Conservation (phyloP, 345 rosid species). For the Camelina sativa region DNA sequence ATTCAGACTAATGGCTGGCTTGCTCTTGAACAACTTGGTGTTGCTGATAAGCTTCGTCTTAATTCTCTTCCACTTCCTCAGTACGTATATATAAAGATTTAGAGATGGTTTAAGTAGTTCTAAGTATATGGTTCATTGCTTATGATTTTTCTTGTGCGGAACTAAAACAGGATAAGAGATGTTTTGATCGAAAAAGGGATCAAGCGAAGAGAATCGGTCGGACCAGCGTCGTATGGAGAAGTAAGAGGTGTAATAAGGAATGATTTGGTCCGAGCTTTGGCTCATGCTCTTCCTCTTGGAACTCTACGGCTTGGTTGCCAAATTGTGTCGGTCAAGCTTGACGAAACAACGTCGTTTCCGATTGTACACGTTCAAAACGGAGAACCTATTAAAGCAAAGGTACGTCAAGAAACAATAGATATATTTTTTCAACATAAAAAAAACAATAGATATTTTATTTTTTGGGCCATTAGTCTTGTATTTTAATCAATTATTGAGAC, state of each 20-base stretch:
- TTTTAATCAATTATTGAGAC: constrained; percentile 11
- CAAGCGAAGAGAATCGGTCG: constrained; percentile 23
- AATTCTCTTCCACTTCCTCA: constrained; percentile 42
- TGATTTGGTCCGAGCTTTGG: constrained; percentile 53
- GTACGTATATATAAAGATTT: constrained; percentile 34
- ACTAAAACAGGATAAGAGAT: constrained; percentile 30
- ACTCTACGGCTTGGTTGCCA: constrained; percentile 50
- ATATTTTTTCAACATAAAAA: too few species aligned
- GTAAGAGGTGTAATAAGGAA: constrained; percentile 52
- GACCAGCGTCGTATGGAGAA: constrained; percentile 49
- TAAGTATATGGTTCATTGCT: not conserved
- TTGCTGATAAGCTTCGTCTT: constrained; percentile 52
- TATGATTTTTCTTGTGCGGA: not conserved
- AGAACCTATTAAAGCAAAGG: constrained; percentile 53
- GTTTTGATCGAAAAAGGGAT: constrained; percentile 32
- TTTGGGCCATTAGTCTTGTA: not conserved
- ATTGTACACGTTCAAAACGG: constrained; percentile 47
- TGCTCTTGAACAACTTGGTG: constrained; percentile 62
- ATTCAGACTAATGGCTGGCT: constrained; percentile 68
- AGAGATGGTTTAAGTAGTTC: not conserved
- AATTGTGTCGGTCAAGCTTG: constrained; percentile 42
- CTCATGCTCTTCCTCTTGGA: constrained; percentile 48
- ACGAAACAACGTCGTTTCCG: constrained; percentile 42
- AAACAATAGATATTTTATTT: too few species aligned
- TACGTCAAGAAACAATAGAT: not conserved